These are phyloP conservation scores for Colletotrichum australisinense DNA, from an alignment of 2,329 filamentous ascomycete species.

Conservation along the genomic window DNA sequence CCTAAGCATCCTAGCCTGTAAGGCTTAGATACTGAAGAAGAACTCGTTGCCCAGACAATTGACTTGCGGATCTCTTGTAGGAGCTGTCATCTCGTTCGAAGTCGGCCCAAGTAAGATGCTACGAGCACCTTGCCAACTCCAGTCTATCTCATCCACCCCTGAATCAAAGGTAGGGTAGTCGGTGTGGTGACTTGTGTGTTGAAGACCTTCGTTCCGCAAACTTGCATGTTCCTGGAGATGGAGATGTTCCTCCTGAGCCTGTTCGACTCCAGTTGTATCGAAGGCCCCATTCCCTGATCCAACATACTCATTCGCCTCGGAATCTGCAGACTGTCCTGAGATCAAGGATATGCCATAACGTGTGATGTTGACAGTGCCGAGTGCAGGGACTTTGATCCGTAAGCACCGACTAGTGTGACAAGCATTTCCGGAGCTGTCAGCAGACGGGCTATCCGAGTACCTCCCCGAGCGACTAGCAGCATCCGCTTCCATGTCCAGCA, in stretches of 20 bases:
- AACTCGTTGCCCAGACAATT: not conserved
- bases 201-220: not conserved
- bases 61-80: not conserved
- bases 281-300: not conserved
- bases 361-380: not conserved
- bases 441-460: not conserved
- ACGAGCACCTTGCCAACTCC: not conserved
- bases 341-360: not conserved
- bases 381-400: not conserved
- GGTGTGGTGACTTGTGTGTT: not conserved
- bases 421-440: not conserved
- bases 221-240: not conserved
- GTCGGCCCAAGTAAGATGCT: not conserved
- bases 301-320: too few species aligned
- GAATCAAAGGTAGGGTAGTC: not conserved
- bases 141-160: not conserved
- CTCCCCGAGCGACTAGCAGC: not conserved
- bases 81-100: not conserved
- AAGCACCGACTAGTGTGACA: not conserved
- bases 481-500: slow-evolving; percentile 32
- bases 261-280: too few species aligned
- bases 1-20: too few species aligned
- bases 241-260: too few species aligned
- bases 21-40: not conserved
- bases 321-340: not conserved